These are phyloP conservation scores for Aspergillus bridgeri DNA, from an alignment of 495 filamentous ascomycete species.

Conservation along the genomic window DNA sequence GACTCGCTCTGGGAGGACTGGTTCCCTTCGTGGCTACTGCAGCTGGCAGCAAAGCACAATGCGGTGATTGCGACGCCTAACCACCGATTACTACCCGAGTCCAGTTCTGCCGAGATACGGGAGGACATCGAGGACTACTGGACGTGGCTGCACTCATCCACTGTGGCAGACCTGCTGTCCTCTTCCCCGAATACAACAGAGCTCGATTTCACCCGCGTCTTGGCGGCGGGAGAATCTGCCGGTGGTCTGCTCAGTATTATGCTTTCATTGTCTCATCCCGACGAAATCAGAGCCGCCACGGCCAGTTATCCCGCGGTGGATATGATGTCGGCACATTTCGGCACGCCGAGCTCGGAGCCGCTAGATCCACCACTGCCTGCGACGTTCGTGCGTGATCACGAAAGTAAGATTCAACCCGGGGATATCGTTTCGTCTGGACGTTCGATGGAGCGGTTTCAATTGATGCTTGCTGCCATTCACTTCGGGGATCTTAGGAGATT, in stretches of 20 bases:
- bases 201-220: conserved; percentile 26
- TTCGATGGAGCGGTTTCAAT: conserved; percentile 5
- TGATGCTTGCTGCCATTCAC: conserved; percentile 20
- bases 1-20: conserved; percentile 30
- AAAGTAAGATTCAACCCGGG: conserved; percentile 11
- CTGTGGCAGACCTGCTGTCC: conserved; percentile 15
- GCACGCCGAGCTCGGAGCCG: neutral
- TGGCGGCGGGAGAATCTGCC: conserved; percentile 31
- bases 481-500: conserved; percentile 13
- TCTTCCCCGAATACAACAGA: conserved; percentile 16
- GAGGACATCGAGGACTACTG: conserved; percentile 50
- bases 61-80: conserved; percentile 45
- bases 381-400: conserved; percentile 13
- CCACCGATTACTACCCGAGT: conserved; percentile 52
- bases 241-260: conserved; percentile 33
- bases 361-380: conserved; percentile 8
- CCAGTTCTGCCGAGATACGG: conserved; percentile 44
- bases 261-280: conserved; percentile 23
- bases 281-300: conserved; percentile 20
- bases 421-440: conserved; percentile 10
- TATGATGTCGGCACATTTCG: conserved; percentile 9
- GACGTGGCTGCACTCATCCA: conserved; percentile 39
- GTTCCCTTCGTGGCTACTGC: conserved; percentile 30
- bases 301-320: conserved; percentile 23
- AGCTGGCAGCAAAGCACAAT: conserved; percentile 25